Percentiles rank a stretch among this genome's conserved stretches.
These are phyloP conservation scores for Epichloe typhina DNA, from an alignment of 2,329 filamentous ascomycete species.

Conservation along the genomic window DNA sequence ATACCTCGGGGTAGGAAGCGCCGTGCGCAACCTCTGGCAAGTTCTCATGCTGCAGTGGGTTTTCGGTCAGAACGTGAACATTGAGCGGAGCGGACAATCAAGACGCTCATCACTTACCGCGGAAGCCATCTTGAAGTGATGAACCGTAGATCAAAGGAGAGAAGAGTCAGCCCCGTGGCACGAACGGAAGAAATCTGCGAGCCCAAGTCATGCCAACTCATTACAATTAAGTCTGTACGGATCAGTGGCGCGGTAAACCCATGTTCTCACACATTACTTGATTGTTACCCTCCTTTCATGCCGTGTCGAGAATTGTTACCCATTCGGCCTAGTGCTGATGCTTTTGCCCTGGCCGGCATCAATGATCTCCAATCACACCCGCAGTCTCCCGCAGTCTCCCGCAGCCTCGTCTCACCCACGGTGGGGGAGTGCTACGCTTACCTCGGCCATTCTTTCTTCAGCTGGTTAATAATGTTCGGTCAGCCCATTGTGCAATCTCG, in stretches of 20 bases:
- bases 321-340: not conserved
- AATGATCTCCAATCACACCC: not conserved
- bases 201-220: not conserved
- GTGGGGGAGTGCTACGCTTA: not conserved
- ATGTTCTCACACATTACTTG: not conserved
- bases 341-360: not conserved
- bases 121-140: not conserved
- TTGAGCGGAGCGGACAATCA: not conserved
- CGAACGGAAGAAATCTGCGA: not conserved
- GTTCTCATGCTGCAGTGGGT: not conserved
- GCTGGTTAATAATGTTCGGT: too few relatives aligned
- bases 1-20: not conserved
- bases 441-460: not conserved
- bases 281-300: not conserved
- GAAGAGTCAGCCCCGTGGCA: not conserved
- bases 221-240: not conserved
- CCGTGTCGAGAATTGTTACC: not conserved
- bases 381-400: not conserved
- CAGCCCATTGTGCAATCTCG: too few relatives aligned
- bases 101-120: not conserved
- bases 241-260: too few relatives aligned
- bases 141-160: not conserved
- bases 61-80: not conserved
- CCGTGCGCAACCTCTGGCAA: conserved; percentile 1
- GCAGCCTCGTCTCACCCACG: not conserved